phyloP scores from a whole-genome alignment of 768 basidiomycete genomes.

The Tricholomella constricta region DNA sequence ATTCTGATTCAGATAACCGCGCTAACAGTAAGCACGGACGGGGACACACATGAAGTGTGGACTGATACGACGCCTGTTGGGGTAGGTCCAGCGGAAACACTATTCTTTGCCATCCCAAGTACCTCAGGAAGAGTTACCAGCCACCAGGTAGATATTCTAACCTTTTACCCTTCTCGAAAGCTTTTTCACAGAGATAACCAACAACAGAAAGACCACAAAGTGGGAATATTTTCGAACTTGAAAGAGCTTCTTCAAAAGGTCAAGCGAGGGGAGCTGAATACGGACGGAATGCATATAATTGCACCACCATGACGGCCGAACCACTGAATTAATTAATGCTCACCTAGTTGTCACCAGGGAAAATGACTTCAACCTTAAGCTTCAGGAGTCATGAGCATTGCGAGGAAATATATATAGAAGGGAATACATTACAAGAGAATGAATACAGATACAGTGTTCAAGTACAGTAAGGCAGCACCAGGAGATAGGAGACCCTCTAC shows the following conservation, averaged over 20 bases:
- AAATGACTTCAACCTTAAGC: no score
- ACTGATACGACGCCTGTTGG: neutral
- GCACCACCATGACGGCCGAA: neutral
- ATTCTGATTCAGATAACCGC: slow-evolving; percentile 24
- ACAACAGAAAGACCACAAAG: slow-evolving; percentile 16
- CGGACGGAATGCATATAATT: slow-evolving; percentile 7
- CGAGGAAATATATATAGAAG: neutral
- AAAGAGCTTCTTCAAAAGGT: slow-evolving; percentile 6
- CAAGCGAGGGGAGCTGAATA: slow-evolving; percentile 9
- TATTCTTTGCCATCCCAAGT: slow-evolving; percentile 76
- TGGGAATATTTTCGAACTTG: slow-evolving; percentile 7
- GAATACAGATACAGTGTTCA: slow-evolving; percentile 14
- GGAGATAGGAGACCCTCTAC: slow-evolving; percentile 2
- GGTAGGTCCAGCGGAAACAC: slow-evolving; percentile 45
- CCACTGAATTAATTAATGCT: no score
- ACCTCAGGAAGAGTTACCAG: slow-evolving; percentile 74
- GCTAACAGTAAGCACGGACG: neutral
- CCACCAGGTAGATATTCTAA: slow-evolving; percentile 64
- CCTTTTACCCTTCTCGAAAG: no score
- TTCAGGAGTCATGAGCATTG: no score
- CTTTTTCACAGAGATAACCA: no score
- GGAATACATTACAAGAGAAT: neutral
- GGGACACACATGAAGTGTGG: neutral
- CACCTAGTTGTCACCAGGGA: no score
- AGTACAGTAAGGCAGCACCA: slow-evolving; percentile 8